phyloP scores from a whole-genome alignment of 352 stramenopile species.

The Phytopythium vexans region DNA sequence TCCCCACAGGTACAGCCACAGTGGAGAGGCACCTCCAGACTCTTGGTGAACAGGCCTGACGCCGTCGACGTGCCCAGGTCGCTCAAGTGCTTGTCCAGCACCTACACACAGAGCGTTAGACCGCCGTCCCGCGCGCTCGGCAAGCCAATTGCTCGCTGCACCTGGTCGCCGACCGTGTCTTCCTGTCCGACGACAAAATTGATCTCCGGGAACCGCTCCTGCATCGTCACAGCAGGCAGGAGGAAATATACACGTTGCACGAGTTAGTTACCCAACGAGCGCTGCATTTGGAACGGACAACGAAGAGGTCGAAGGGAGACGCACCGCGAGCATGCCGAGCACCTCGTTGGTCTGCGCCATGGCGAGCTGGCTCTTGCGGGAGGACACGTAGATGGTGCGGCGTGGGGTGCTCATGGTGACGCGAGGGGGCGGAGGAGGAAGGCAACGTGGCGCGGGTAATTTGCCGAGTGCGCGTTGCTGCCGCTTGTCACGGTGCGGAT shows the following conservation, averaged over 20 bases:
- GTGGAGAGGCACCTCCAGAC: constrained; percentile 54
- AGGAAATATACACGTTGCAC: no score
- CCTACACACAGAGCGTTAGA: constrained; percentile 5
- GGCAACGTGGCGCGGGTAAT: no score
- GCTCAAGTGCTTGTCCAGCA: constrained; percentile 74
- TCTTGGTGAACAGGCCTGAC: constrained; percentile 88
- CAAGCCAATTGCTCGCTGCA: no score
- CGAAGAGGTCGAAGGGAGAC: no score
- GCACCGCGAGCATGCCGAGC: constrained; percentile 69
- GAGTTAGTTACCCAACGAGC: no score
- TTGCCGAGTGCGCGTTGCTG: no score
- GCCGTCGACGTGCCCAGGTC: constrained; percentile 64
- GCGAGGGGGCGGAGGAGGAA: no score
- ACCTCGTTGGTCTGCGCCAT: constrained; percentile 88
- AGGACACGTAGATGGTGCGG: constrained; percentile 78
- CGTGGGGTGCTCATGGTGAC: constrained; percentile 11
- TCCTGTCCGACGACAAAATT: constrained; percentile 77
- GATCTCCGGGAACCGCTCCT: constrained; percentile 56
- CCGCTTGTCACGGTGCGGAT: no score
- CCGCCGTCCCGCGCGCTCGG: background rate
- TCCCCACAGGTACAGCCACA: background rate
- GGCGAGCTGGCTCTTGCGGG: constrained; percentile 84
- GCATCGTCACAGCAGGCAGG: background rate
- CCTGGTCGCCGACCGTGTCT: constrained; percentile 81
- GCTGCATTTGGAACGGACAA: no score